Base-by-base conservation (phyloP, 805 yeast species). In the Metschnikowia gruessii region DNA sequence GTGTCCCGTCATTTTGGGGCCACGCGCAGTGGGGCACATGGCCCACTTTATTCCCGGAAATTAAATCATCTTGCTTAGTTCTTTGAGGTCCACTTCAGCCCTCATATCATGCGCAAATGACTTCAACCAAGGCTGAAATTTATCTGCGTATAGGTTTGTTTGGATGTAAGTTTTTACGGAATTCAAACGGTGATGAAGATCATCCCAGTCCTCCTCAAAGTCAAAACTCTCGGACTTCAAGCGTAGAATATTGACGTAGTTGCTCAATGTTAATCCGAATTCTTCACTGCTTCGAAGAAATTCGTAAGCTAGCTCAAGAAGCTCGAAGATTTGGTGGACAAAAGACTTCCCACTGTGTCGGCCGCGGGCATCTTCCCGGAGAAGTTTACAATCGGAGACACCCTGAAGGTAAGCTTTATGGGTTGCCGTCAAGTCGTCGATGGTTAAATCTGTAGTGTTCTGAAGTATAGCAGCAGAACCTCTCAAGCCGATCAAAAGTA, bases 91-190 rank as follows among this genome's bases (percentile, higher is more conserved):
- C 10, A 70, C 62, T 52, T 83, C 88, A 22, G 67, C 61, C n/a
- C 72, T 70, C 44, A 85, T 63, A 54, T 82, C 88, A 36, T 65
- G 71, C 0, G 73, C 69, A 45, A 83, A 76, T 3, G 62, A 54
- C 33, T 67, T 68, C 34, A 76, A 53, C 17, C 65, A 63, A 2
- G 64, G 64, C 46, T 73, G 72, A 56, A 79, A 83, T 17, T 68
- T 70, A 30, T 65, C 70, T 30, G 61, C 63, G 65, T 64, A 76
- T 45, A 65, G 63, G 22, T 53, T 72, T 29, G 52, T 53, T 43
- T 70, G 68, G 18, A 82, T 62, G 45, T 69, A 70, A 4, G 61
- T 61, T 43, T 74, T 68, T 21, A 79, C 63, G 4, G 63, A 59
- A 40, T 64, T 67, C 43, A 78, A 63, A 55, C 52, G 60, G 70